Evolutionary conservation across 768 basidiomycete species (phyloP).

Genomic region (Termitomyces sp.): DNA sequence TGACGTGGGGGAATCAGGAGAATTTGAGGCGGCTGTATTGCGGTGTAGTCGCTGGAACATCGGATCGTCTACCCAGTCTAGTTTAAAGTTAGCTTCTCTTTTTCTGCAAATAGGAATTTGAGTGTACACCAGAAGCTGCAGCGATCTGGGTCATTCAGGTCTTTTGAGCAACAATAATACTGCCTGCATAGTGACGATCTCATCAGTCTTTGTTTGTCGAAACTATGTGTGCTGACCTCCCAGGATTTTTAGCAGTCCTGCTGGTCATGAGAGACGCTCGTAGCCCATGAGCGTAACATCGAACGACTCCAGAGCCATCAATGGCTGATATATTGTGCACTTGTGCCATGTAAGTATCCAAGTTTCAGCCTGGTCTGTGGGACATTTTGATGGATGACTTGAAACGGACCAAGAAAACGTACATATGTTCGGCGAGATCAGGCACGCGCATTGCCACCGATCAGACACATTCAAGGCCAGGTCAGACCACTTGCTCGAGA

Average conservation of each 20-base stretch:
- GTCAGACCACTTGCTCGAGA: not conserved
- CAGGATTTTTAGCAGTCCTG: slow-evolving; percentile 21
- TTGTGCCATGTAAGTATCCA: slow-evolving; percentile 1
- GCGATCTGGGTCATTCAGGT: slow-evolving; percentile 13
- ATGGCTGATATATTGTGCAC: slow-evolving; percentile 19
- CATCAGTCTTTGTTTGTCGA: not conserved
- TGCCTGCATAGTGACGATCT: slow-evolving; percentile 8
- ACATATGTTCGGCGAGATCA: not conserved
- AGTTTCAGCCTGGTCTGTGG: not conserved
- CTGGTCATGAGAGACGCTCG: slow-evolving; percentile 20
- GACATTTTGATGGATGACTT: not conserved
- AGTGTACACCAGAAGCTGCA: slow-evolving; percentile 34
- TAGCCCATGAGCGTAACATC: slow-evolving; percentile 27
- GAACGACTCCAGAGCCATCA: slow-evolving; percentile 23
- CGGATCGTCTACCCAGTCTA: slow-evolving; percentile 16
- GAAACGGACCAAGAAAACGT: not conserved
- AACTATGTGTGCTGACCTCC: slow-evolving; percentile 24
- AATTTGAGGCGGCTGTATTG: not conserved
- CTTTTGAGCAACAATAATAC: slow-evolving; percentile 34
- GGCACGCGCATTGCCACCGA: not conserved
- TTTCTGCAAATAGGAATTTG: not conserved
- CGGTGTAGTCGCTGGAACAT: not conserved
- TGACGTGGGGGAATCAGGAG: not conserved
- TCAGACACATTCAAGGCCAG: not conserved
- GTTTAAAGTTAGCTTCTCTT: not conserved